Conservation (phyloP, 1,284 basidiomycete species). For the Leccinum pachyderme region DNA sequence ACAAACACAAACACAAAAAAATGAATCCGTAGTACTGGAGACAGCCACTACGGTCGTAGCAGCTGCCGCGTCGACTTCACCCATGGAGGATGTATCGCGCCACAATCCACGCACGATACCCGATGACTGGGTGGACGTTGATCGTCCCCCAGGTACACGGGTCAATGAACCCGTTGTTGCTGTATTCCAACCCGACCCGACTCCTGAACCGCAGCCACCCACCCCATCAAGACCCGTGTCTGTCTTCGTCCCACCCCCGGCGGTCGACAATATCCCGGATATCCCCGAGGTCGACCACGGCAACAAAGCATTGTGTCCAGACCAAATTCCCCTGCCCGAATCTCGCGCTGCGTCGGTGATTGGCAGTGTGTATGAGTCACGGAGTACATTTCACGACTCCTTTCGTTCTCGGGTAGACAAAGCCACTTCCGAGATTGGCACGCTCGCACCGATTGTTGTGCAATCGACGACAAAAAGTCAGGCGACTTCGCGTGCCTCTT, state of each 20-base stretch:
- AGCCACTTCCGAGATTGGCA: constrained; percentile 27
- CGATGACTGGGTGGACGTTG: constrained; percentile 34
- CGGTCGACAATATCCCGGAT: constrained; percentile 8
- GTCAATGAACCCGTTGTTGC: constrained; percentile 7
- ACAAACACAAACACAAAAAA: background rate
- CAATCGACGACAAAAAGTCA: constrained; percentile 5
- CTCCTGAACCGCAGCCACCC: constrained; percentile 2
- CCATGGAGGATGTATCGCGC: constrained; percentile 16
- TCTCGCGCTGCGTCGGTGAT: constrained; percentile 33
- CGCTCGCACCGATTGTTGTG: constrained; percentile 9
- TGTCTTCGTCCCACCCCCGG: constrained; percentile 10
- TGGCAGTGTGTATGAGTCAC: constrained; percentile 25
- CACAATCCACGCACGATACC: constrained; percentile 19
- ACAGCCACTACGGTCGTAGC: background rate
- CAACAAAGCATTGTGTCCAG: constrained; percentile 9
- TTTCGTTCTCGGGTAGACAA: constrained; percentile 16
- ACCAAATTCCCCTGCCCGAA: constrained; percentile 26
- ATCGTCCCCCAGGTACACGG: constrained; percentile 4
- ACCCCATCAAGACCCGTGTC: constrained; percentile 15
- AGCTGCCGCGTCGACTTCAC: background rate
- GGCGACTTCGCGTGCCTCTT: constrained; percentile 3
- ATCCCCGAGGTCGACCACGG: constrained; percentile 17
- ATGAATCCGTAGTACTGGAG: constrained; percentile 6
- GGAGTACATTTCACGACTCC: constrained; percentile 4
- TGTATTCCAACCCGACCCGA: constrained; percentile 7